phyloP scores from a whole-genome alignment of 768 basidiomycete genomes.

The Lactarius evosmus region DNA sequence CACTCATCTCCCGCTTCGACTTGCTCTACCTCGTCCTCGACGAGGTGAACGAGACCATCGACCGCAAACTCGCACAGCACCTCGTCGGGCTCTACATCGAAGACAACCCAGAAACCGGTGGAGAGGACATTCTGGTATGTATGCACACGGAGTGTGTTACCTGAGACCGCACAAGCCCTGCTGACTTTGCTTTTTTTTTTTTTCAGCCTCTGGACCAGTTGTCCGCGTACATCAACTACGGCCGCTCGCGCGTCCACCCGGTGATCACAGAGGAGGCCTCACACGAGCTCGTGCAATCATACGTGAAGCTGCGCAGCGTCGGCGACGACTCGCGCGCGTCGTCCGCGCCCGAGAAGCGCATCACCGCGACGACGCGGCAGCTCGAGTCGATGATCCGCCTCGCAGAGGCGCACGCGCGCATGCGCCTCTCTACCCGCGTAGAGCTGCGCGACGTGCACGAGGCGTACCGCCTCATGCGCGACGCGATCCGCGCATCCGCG shows the following conservation, averaged over 20 bases:
- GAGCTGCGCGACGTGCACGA: slow-evolving; percentile 86
- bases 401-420: slow-evolving; percentile 93
- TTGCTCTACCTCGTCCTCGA: slow-evolving; percentile 94
- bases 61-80: slow-evolving; percentile 87
- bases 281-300: slow-evolving; percentile 78
- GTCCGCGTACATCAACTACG: slow-evolving; percentile 92
- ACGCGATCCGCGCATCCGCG: slow-evolving; percentile 90
- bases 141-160: neutral
- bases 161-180: too few species aligned
- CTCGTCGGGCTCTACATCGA: slow-evolving; percentile 92
- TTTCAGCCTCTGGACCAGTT: slow-evolving; percentile 82
- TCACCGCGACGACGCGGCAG: slow-evolving; percentile 97
- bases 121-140: slow-evolving; percentile 74
- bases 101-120: slow-evolving; percentile 67
- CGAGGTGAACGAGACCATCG: slow-evolving; percentile 84
- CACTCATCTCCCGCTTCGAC: slow-evolving; percentile 96
- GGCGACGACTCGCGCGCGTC: slow-evolving; percentile 85
- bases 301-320: slow-evolving; percentile 91
- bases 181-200: neutral
- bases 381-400: slow-evolving; percentile 96
- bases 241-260: slow-evolving; percentile 81
- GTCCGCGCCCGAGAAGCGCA: slow-evolving; percentile 83
- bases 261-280: slow-evolving; percentile 83
- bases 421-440: slow-evolving; percentile 88
- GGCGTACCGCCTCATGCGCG: slow-evolving; percentile 91